Evolutionary conservation across 1,284 basidiomycete species (phyloP).

Genomic region (Microstroma glucosiphilum): DNA sequence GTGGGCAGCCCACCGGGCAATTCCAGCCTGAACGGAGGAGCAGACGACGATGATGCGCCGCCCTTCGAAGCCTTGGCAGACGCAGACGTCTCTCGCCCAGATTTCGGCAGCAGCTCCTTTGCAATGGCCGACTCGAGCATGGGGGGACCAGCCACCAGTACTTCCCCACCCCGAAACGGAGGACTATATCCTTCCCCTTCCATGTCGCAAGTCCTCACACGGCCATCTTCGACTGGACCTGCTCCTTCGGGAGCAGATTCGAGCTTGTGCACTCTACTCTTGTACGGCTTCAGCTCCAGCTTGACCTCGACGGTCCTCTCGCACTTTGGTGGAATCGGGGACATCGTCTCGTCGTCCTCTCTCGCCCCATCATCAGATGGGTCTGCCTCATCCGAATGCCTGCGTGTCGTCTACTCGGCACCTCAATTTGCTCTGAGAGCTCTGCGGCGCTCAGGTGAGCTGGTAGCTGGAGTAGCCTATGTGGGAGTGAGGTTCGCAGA

Average conservation of each 20-base stretch:
- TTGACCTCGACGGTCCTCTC: conserved; percentile 5
- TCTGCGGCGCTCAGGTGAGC: conserved; percentile 9
- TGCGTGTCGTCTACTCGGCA: conserved; percentile 9
- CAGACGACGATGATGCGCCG: conserved; percentile 5
- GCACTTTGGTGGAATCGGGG: conserved; percentile 9
- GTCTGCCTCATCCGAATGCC: neutral
- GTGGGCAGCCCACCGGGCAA: neutral
- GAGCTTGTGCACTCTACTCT: conserved; percentile 5
- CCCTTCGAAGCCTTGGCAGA: conserved; percentile 3
- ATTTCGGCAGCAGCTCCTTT: neutral
- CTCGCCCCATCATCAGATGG: neutral
- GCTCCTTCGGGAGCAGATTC: neutral
- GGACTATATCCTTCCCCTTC: no score
- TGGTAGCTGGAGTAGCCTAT: conserved; percentile 5
- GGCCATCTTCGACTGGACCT: no score
- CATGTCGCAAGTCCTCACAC: no score
- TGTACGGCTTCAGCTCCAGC: conserved; percentile 12
- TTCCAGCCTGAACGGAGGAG: no score
- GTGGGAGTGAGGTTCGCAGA: conserved; percentile 11
- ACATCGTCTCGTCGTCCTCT: neutral
- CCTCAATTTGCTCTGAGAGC: conserved; percentile 5
- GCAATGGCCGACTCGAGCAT: neutral
- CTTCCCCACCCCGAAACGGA: no score
- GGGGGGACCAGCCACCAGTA: neutral
- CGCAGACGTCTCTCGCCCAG: neutral